A percentile compares a stretch with the other conserved stretches of the same genome.
Conservation (phyloP, 2,329 filamentous ascomycete species). For the Dichotomopilus funicola region DNA sequence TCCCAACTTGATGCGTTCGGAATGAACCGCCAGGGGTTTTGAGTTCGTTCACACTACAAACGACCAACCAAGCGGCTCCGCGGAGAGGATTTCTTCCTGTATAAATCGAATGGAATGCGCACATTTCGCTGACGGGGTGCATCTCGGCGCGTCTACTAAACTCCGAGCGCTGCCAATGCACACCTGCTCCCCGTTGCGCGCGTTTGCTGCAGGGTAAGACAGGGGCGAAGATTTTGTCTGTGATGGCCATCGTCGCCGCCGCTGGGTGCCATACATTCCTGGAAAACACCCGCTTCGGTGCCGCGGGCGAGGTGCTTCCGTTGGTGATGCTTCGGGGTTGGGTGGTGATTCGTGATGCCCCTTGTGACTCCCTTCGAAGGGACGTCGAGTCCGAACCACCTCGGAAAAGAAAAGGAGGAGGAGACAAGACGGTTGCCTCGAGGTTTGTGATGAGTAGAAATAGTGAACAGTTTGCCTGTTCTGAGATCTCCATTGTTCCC, state of each 20-base stretch:
- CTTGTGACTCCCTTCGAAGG: not conserved
- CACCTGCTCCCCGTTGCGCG: not conserved
- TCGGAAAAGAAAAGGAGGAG: not conserved
- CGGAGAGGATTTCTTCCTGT: not conserved
- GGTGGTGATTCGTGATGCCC: not conserved
- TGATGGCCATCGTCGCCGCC: not conserved
- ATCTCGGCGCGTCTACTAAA: not conserved
- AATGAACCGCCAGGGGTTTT: too few relatives aligned
- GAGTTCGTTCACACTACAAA: not conserved
- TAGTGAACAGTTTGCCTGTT: not conserved
- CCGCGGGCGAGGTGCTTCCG: not conserved
- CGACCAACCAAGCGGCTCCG: not conserved
- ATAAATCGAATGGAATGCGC: not conserved
- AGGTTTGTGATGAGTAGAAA: not conserved
- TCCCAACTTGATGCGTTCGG: too few relatives aligned
- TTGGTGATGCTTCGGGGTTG: not conserved
- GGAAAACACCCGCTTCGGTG: not conserved
- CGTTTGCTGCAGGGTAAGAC: not conserved
- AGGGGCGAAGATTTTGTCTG: not conserved
- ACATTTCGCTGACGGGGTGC: not conserved
- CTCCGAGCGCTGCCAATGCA: too few relatives aligned
- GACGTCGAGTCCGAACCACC: not conserved
- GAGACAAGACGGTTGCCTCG: too few relatives aligned
- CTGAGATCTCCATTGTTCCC: not conserved
- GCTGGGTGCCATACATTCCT: not conserved